Evolutionary conservation across 2,329 filamentous ascomycete genomes (phyloP), one percentile per base, ranked within the genome.

Genomic region (Pyrenochaeta sp.): DNA sequence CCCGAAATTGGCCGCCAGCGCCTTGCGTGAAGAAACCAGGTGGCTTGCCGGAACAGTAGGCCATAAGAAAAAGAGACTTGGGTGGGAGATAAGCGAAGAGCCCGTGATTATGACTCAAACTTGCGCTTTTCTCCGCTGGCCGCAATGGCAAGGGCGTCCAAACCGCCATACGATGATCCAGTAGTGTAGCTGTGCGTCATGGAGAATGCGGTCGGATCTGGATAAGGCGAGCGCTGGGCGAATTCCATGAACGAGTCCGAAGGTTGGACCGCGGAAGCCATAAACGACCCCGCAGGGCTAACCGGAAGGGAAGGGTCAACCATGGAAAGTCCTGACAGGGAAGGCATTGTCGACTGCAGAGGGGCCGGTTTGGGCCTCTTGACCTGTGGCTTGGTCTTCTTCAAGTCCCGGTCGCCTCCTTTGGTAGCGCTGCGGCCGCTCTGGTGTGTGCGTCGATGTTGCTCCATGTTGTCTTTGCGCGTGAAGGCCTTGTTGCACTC

Each of bases 381-480:
- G 3, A 57, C 53, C 39, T 63, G 65, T 22, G 53, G 49, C 49
- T 70, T 72, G n/a, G 61, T 52, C 44, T 69, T 72, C 36, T 73
- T 72, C 15, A 66, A 55, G n/a, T 67, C 65, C 23, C 64, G 60
- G 7, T 72, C 69, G 19, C 34, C 51, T 31, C 49, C 51, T 42
- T 72, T 72, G 17, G 55, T 46, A 1, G 72, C 65, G 34, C 71
- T 74, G 38, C 77, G 75, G 4, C 76, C 77, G 48, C 72, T 77
- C 51, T 82, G 86, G 68, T 92, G 88, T 0, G 88, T 91, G 60
- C 89, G 83, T 20, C 89, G 80, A 62, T 92, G 88, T 73, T 91
- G 88, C 77, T 90, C 90, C 88, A 92, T 92, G 76, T 92, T 92
- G 77, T 92, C 88, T 58, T 87, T 85, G 53, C 88, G 86, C 8